Evolutionary conservation across 2,329 filamentous ascomycete genomes (phyloP).

Genomic region (Fusarium sp.): DNA sequence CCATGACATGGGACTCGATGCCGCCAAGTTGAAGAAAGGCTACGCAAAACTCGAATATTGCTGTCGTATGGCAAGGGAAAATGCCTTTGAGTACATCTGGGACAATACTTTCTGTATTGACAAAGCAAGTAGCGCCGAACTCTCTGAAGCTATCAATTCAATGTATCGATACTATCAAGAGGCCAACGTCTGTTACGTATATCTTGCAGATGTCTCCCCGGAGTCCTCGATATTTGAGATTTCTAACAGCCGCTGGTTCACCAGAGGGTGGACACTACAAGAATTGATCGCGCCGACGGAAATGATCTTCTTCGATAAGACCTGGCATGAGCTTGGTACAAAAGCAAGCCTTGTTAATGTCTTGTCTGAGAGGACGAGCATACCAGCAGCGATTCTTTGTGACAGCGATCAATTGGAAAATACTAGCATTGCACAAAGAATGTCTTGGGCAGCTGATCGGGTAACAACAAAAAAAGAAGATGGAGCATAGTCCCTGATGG

Average conservation of each 20-base stretch:
- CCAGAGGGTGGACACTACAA: conserved; percentile 23
- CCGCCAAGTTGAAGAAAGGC: not conserved
- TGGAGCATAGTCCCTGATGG: conserved; percentile 6
- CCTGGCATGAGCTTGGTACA: not conserved
- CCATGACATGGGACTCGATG: not conserved
- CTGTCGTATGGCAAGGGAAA: not conserved
- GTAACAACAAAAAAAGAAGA: conserved; percentile 13
- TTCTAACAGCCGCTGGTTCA: conserved; percentile 11
- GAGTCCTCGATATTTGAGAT: rapidly evolving
- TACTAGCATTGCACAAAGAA: conserved; percentile 3
- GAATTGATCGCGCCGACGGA: not conserved
- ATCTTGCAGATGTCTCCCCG: conserved; percentile 11
- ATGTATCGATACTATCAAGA: conserved; percentile 40
- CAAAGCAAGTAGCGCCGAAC: conserved; percentile 32
- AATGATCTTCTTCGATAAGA: not conserved
- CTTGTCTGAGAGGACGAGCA: not conserved
- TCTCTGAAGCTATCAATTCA: conserved; percentile 34
- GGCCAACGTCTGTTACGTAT: conserved; percentile 21
- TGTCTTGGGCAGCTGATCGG: conserved; percentile 16
- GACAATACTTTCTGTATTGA: conserved; percentile 42
- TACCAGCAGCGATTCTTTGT: not conserved
- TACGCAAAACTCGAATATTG: conserved; percentile 26
- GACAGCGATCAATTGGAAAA: not conserved
- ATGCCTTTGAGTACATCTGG: conserved; percentile 31
- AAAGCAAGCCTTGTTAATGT: not conserved